These are phyloP conservation scores for Candida ulmi DNA, from an alignment of 805 yeast genomes.

Conservation along the genomic window DNA sequence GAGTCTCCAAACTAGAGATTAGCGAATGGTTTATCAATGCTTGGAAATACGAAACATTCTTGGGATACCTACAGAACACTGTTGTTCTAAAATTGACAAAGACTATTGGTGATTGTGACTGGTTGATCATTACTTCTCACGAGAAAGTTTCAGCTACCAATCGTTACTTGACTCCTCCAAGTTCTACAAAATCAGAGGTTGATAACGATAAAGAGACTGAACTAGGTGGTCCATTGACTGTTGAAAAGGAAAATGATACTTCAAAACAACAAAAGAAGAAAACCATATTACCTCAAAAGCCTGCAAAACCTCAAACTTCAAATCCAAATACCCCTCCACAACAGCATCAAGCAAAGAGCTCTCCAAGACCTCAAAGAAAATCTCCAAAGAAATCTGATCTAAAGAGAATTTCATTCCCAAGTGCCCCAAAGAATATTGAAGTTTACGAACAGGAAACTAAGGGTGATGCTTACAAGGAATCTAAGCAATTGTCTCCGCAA, in stretches of 20 bases:
- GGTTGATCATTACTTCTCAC: constrained; percentile 31
- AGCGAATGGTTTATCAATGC: constrained; percentile 35
- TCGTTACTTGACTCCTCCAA: constrained; percentile 23
- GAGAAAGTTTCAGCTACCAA: constrained; percentile 23
- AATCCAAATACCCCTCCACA: constrained; percentile 1
- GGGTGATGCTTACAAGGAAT: neutral
- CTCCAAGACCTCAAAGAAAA: neutral
- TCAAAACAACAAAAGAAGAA: constrained; percentile 3
- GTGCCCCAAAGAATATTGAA: constrained; percentile 16
- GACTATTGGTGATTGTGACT: constrained; percentile 33
- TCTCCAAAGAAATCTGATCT: constrained; percentile 7
- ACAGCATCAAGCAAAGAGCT: neutral
- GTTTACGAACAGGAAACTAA: constrained; percentile 10
- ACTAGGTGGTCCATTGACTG: constrained; percentile 11
- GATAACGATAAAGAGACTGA: constrained; percentile 14
- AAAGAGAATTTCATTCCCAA: constrained; percentile 19
- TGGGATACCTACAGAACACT: constrained; percentile 29
- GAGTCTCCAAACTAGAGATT: constrained; percentile 30
- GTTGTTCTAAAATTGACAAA: constrained; percentile 30
- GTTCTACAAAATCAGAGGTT: constrained; percentile 13
- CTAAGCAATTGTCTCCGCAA: constrained; percentile 3
- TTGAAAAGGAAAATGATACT: constrained; percentile 6
- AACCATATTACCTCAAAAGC: constrained; percentile 5
- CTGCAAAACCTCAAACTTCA: neutral
- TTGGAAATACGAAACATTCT: constrained; percentile 34